These are phyloP conservation scores for Raddia guianensis DNA, from an alignment of 176 grass and related monocot species.

Conservation along the genomic window DNA sequence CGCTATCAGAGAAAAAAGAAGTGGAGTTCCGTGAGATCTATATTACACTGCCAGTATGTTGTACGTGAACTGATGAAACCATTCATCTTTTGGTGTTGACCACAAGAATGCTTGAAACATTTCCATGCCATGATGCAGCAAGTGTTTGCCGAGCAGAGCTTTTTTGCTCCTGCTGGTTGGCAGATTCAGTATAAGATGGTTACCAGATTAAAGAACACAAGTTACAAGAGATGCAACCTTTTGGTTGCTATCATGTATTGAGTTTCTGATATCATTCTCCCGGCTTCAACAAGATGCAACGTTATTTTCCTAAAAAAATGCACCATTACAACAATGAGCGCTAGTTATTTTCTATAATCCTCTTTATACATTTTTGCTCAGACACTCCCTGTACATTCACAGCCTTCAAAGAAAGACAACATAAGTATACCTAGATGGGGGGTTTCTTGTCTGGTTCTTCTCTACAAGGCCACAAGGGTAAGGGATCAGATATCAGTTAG, in stretches of 20 bases:
- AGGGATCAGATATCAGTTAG: conserved; percentile 22
- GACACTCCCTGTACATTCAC: conserved; percentile 2
- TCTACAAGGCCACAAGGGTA: conserved; percentile 19
- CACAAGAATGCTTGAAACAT: neutral
- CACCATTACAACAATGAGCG: conserved; percentile 9
- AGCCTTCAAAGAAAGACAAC: neutral
- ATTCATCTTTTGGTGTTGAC: too few relatives aligned
- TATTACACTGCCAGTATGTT: neutral
- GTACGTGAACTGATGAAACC: neutral
- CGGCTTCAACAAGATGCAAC: conserved; percentile 31
- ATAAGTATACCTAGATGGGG: neutral
- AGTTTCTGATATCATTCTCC: neutral
- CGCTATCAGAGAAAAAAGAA: neutral
- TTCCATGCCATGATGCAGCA: neutral
- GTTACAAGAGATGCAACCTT: neutral
- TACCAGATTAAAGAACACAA: neutral
- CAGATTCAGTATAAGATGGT: neutral
- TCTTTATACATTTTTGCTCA: too few relatives aligned
- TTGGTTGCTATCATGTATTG: neutral
- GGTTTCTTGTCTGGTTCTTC: neutral
- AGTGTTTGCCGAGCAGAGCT: neutral
- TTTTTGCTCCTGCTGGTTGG: too few relatives aligned
- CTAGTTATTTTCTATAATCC: neutral
- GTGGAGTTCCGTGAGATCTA: neutral
- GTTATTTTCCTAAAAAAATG: conserved; percentile 12